Base-by-base conservation (phyloP, 1,284 basidiomycete genomes). In the Volvariella surrecta region DNA sequence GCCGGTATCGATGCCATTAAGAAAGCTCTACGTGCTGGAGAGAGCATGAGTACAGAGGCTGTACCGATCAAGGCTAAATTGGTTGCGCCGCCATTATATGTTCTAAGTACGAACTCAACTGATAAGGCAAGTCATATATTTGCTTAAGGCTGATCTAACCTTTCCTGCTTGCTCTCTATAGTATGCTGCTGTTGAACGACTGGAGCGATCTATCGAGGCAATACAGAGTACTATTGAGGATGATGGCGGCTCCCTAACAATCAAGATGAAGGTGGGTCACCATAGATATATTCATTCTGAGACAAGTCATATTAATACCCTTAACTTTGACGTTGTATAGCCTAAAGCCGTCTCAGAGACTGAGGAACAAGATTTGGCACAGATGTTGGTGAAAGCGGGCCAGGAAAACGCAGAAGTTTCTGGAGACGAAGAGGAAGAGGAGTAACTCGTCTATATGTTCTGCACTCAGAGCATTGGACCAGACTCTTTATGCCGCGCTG, bases 1-100 rank as follows among this genome's bases (percentile, higher is more conserved):
- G 82, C 89, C 28, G 96, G 96, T n/a, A 99, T 99, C 59, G 92
- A 97, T 57, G 94, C 95, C 2, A 97, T 99, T 66, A 93, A 93
- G 67, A 83, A 82, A 44, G 95, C 96, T 0, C 73, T 99, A 37
- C 75, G 79, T 42, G 88, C 89, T 2, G 95, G 94, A 16, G 96
- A 99, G 63, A 73, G 71, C 40, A 77, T 90, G 49, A 89, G 89
- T 57, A 95, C 77, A 17, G 89, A 94, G 51, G 76, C 82, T 0
- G 92, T 99, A 1, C 95, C 95, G 0, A 97, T 99, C 70, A 97
- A 96, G 67, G 93, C 96, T 45, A 91, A 94, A 62, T 74, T 99
- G 19, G 93, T 99, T 37, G 95, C 95, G 0, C 96, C 96, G 15
- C 95, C 95, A 20, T 66, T 99, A 40, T 99, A 99, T 56, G 95